A percentile compares a stretch with the other conserved stretches of the same genome.
These are phyloP conservation scores for Thoreauomyces humboldtii DNA, from an alignment of 192 early-diverging fungal genomes.

Conservation along the genomic window DNA sequence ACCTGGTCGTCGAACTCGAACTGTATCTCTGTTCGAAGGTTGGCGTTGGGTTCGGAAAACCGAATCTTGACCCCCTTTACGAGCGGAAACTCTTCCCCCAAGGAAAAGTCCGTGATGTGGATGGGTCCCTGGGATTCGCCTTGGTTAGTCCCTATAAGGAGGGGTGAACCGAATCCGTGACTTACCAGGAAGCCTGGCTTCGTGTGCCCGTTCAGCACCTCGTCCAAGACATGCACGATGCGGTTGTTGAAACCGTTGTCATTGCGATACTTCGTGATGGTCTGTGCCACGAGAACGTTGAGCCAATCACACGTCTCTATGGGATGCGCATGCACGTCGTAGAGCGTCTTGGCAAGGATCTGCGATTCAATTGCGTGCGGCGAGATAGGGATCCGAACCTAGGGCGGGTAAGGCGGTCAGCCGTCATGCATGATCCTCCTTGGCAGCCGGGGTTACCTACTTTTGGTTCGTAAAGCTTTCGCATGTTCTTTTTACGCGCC, in stretches of 20 bases:
- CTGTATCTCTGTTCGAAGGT: conserved; percentile 72
- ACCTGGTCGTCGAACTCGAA: conserved; percentile 90
- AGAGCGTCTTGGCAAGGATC: conserved; percentile 44
- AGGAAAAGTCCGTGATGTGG: conserved; percentile 54
- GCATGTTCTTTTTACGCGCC: background rate
- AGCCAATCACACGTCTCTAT: conserved; percentile 80
- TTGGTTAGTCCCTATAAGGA: background rate
- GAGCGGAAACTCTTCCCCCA: conserved; percentile 58
- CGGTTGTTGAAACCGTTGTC: conserved; percentile 67
- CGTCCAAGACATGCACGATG: conserved; percentile 64
- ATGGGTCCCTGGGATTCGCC: conserved; percentile 51
- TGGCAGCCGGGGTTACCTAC: conserved; percentile 8
- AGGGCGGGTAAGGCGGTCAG: background rate
- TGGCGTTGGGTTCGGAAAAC: conserved; percentile 41
- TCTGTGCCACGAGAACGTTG: conserved; percentile 76
- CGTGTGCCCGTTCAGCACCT: conserved; percentile 64
- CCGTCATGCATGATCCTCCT: background rate
- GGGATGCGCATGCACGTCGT: conserved; percentile 41
- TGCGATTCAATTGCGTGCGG: conserved; percentile 44
- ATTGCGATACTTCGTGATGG: conserved; percentile 69
- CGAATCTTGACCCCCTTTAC: conserved; percentile 41
- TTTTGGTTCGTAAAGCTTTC: conserved; percentile 35
- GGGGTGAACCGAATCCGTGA: background rate
- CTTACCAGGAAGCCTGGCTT: conserved; percentile 71
- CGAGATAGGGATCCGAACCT: conserved; percentile 29